Base-by-base conservation (phyloP, 2,329 filamentous ascomycete species). In the Penicillium sp. region DNA sequence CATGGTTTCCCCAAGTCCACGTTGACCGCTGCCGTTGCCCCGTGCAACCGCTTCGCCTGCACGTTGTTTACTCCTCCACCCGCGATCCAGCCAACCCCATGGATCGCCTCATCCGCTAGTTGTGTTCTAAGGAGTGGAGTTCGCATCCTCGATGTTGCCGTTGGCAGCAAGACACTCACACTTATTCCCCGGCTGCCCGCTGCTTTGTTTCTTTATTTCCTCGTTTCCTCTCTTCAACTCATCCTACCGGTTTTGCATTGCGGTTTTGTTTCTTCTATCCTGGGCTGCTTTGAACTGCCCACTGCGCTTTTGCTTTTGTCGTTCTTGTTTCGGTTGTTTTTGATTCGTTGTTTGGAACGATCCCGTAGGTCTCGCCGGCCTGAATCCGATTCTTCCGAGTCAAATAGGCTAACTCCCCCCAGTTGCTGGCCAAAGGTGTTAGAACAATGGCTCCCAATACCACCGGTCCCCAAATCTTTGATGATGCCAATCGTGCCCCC, bases 381-480 rank as follows among this genome's bases (percentile, higher is more conserved):
- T 20, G 37, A 47, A 47, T 35, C 51, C 47, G 44, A 31, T n/a
- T 17, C 27, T 23, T 38, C 34, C 27, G 25, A 37, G 18, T 22
- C 18, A 12, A 23, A 18, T 13, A 17, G 29, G 17, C 48, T 53
- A 37, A 52, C 45, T 18, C 22, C 9, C 18, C 31, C 18, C 34
- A 55, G 55, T 55, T 59, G 52, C 55, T 52, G 54, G 55, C 40
- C 42, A 56, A 56, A 54, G 51, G 47, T 42, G 39, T 57, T 47
- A 49, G 5, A n/a, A 48, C 51, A 41, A 66, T 66, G 62, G 54
- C 61, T 37, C 47, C 56, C 32, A 56, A 37, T 45, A 49, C 54
- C 29, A 47, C 59, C 39, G 47, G 48, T 35, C 55, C 59, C 9
- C 45, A 53, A 35, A 65, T 64, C 39, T 66, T 66, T 47, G 61